Conservation (phyloP, 148 eudicot species). For the Camellia japonica region DNA sequence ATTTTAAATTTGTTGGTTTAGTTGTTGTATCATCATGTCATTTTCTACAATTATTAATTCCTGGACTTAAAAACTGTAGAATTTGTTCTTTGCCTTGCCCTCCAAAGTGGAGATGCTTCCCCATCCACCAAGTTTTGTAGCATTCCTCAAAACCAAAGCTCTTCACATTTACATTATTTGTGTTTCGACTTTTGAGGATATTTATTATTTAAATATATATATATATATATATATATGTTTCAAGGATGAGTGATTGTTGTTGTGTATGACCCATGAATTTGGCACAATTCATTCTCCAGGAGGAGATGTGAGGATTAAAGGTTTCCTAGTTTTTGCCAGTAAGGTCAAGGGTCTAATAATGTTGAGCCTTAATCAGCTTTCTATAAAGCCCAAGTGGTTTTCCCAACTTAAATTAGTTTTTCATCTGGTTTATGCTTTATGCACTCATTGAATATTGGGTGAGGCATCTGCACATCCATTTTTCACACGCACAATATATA, state of each 20-base stretch:
- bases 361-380: conserved; percentile 1
- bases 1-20: background rate
- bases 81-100: background rate
- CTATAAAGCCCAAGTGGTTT: background rate
- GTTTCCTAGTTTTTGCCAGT: background rate
- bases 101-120: conserved; percentile 1
- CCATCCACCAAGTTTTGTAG: background rate
- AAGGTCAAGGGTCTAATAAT: background rate
- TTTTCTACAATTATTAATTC: background rate
- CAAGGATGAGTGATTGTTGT: background rate
- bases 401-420: background rate
- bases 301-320: background rate
- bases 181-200: background rate
- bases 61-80: background rate
- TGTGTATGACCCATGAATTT: background rate
- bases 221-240: too few species aligned
- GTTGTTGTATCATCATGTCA: background rate
- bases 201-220: too few species aligned
- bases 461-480: background rate
- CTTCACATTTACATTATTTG: background rate
- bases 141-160: background rate
- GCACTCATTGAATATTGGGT: background rate
- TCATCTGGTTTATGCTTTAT: background rate
- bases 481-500: too few species aligned
- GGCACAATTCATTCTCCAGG: background rate